phyloP scores from a whole-genome alignment of 1,139 yeast species.

The Meyerozyma athensensis region DNA sequence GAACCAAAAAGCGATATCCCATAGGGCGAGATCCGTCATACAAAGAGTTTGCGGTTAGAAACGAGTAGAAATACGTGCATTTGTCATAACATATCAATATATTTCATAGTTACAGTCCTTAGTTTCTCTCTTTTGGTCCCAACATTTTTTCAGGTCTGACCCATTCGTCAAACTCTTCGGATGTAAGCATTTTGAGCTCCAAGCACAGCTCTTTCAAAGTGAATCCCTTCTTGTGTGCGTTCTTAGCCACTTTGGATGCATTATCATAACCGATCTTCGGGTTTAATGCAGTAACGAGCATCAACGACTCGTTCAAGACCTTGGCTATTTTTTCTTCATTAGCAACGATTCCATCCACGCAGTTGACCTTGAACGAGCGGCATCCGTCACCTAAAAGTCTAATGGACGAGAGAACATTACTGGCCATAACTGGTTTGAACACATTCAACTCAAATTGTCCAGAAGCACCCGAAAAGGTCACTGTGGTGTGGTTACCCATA shows the following conservation, averaged over 20 bases:
- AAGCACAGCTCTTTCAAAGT: slow-evolving; percentile 19
- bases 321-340: slow-evolving; percentile 17
- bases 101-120: neutral
- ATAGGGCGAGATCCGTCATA: slow-evolving; percentile 11
- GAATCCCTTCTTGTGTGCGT: slow-evolving; percentile 20
- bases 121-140: slow-evolving; percentile 14
- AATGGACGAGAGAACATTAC: slow-evolving; percentile 17
- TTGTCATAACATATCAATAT: neutral
- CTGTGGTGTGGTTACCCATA: slow-evolving; percentile 19
- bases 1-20: slow-evolving; percentile 9
- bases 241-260: slow-evolving; percentile 20
- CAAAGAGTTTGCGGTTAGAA: neutral
- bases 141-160: slow-evolving; percentile 20
- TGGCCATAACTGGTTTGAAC: slow-evolving; percentile 19
- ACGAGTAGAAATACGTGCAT: neutral
- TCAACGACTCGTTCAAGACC: slow-evolving; percentile 18
- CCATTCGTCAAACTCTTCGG: slow-evolving; percentile 17
- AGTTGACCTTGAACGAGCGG: slow-evolving; percentile 17
- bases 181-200: slow-evolving; percentile 17
- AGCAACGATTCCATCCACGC: slow-evolving; percentile 18
- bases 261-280: slow-evolving; percentile 21
- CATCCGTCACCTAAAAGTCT: slow-evolving; percentile 18
- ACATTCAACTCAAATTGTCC: slow-evolving; percentile 21
- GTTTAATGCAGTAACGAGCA: slow-evolving; percentile 20
- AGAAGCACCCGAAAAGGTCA: slow-evolving; percentile 19